Conservation (phyloP, 306 rosid species). For the Urtica urens region DNA sequence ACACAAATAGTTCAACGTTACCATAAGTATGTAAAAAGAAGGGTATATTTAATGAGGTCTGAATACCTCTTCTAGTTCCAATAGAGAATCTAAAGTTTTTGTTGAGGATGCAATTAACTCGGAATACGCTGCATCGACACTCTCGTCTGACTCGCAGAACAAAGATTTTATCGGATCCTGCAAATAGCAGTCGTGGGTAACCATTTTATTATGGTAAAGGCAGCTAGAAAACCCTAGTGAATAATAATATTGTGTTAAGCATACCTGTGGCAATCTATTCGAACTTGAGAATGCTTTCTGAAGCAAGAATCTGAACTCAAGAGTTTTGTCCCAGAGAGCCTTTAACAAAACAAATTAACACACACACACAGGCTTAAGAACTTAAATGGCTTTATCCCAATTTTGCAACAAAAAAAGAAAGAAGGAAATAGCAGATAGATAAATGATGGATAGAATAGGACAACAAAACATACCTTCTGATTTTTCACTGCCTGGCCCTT, state of each 20-base stretch:
- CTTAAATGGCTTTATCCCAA: neutral
- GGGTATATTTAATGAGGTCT: conserved; percentile 3
- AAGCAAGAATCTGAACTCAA: conserved; percentile 70
- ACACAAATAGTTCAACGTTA: neutral
- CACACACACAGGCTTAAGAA: too few species aligned
- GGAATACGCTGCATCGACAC: conserved; percentile 46
- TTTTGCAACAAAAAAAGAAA: too few species aligned
- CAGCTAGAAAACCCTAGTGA: neutral
- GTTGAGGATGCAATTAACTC: conserved; percentile 53
- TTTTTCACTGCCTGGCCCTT: conserved; percentile 82
- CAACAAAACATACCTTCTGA: conserved; percentile 50
- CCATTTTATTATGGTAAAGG: conserved; percentile 10
- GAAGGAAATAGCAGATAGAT: neutral
- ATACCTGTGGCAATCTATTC: conserved; percentile 82
- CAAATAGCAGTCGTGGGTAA: conserved; percentile 19
- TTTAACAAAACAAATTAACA: conserved; percentile 15
- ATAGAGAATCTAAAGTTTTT: conserved; percentile 59
- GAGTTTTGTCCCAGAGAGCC: conserved; percentile 88
- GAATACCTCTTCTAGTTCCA: conserved; percentile 72
- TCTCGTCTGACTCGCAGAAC: conserved; percentile 47
- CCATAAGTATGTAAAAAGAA: neutral
- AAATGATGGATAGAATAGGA: neutral
- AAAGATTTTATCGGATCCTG: conserved; percentile 65
- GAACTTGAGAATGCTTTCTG: conserved; percentile 76
- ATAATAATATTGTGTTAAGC: conserved; percentile 13